Base-by-base conservation (phyloP, 75 land plant genomes). In the Pinus tabuliformis region DNA sequence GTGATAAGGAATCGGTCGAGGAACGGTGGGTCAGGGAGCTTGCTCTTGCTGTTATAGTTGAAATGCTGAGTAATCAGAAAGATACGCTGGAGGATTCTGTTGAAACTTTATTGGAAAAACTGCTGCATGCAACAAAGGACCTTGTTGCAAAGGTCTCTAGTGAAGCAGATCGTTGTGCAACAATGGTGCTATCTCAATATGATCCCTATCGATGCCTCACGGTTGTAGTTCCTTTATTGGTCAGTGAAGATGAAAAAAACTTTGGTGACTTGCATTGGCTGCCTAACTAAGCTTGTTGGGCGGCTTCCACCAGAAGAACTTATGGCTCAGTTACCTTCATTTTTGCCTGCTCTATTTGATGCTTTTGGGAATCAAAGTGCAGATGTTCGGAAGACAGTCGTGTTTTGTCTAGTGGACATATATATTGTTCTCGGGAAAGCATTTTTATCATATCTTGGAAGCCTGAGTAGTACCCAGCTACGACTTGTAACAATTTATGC, bases 331-430 rank as follows among this genome's bases (percentile, higher is more conserved):
- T 63, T 97, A 37, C 93, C 93, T 42, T 88, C 98, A 49, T 97
- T 97, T 83, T 80, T 97, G 72, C 98, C 95, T 77, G 90, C 91
- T 75, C 88, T 97, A 58, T 97, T 97, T 85, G 98, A 97, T 81
- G 99, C 99, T 28, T 97, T 97, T 77, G 93, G 93, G 11, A 92
- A 92, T 75, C 95, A 89, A 80, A 95, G 95, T 85, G 93, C 99
- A 22, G 99, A 97, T 89, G 99, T 97, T 22, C 91, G 99, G 36
- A 97, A 97, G 99, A 96, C 92, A 36, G 98, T 94, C 71, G 99
- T 96, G 4, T 96, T 95, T 72, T 96, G 99, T 72, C 78, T 96
- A 37, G 99, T 96, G 59, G 99, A 96, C 77, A 96, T 95, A 61
- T 95, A 96, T 68, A 96, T 96, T 74, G 96, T 90, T 77, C 98